These are phyloP conservation scores for Primulina huaijiensis DNA, from an alignment of 257 asterid species.

Conservation along the genomic window DNA sequence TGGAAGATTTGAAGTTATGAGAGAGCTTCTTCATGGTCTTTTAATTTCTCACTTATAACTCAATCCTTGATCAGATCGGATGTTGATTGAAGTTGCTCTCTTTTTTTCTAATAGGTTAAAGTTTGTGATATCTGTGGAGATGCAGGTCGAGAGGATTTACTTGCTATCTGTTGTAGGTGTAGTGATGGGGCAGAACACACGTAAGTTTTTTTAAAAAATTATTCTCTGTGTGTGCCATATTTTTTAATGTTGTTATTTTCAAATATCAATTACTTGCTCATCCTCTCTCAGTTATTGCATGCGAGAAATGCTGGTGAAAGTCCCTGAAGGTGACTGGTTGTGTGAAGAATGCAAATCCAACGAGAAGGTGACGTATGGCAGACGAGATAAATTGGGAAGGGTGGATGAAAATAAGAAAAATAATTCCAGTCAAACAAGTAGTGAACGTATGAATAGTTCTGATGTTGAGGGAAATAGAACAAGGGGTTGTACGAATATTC, in stretches of 20 bases:
- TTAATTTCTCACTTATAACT: constrained; percentile 12
- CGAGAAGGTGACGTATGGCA: constrained; percentile 40
- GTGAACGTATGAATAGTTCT: constrained; percentile 39
- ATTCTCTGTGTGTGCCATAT: constrained; percentile 1
- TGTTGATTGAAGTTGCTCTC: constrained; percentile 24
- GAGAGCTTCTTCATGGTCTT: constrained; percentile 9
- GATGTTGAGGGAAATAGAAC: constrained; percentile 44
- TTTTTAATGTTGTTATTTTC: constrained; percentile 17
- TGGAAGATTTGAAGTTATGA: constrained; percentile 19
- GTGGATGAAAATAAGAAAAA: constrained; percentile 48
- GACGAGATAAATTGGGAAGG: constrained; percentile 43
- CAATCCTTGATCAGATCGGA: constrained; percentile 2
- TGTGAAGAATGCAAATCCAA: constrained; percentile 84
- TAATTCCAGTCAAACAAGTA: constrained; percentile 46
- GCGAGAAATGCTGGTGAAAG: constrained; percentile 61
- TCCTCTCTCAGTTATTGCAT: constrained; percentile 78
- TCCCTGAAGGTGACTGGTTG: constrained; percentile 86
- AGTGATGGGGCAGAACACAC: constrained; percentile 96
- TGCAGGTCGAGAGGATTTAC: constrained; percentile 87
- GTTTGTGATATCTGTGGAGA: constrained; percentile 98
- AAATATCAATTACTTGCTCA: constrained; percentile 14
- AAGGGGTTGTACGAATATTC: constrained; percentile 37
- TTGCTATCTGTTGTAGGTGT: constrained; percentile 84
- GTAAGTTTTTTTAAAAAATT: constrained; percentile 42
- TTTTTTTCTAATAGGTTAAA: constrained; percentile 60